A percentile compares a stretch with the other conserved stretches of the same genome.
Evolutionary conservation across 2,329 filamentous ascomycete genomes (phyloP).

Genomic region (Botrytis medusae): DNA sequence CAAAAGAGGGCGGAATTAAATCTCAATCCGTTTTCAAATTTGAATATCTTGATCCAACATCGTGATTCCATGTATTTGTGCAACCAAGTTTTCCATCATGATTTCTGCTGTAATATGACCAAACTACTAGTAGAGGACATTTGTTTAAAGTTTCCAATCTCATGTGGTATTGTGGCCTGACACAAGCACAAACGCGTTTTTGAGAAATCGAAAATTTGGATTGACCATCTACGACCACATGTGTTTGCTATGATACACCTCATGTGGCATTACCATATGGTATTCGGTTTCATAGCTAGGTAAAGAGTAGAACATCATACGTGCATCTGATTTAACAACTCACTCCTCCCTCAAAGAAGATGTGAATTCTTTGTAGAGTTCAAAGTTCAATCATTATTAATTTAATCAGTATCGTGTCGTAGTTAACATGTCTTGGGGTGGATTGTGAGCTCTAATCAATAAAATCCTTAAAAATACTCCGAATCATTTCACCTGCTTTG

Average conservation of each 20-base stretch:
- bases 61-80: neutral
- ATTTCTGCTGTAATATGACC: neutral
- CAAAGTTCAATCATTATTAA: neutral
- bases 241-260: neutral
- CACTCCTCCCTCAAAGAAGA: neutral
- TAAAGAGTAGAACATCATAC: neutral
- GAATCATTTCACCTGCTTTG: too few relatives aligned
- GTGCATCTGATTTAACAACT: neutral
- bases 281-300: fast-evolving
- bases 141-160: neutral
- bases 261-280: neutral
- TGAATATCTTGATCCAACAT: neutral
- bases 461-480: too few relatives aligned
- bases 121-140: too few relatives aligned
- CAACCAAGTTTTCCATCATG: neutral
- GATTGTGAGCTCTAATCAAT: too few relatives aligned
- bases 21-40: neutral
- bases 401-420: neutral
- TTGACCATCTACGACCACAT: neutral
- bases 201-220: neutral
- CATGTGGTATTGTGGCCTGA: neutral
- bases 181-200: neutral
- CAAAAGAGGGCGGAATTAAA: neutral
- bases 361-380: neutral
- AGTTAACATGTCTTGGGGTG: too few relatives aligned